Conservation (phyloP, 2,329 filamentous ascomycete genomes). For the Aspergillus phoenicis region DNA sequence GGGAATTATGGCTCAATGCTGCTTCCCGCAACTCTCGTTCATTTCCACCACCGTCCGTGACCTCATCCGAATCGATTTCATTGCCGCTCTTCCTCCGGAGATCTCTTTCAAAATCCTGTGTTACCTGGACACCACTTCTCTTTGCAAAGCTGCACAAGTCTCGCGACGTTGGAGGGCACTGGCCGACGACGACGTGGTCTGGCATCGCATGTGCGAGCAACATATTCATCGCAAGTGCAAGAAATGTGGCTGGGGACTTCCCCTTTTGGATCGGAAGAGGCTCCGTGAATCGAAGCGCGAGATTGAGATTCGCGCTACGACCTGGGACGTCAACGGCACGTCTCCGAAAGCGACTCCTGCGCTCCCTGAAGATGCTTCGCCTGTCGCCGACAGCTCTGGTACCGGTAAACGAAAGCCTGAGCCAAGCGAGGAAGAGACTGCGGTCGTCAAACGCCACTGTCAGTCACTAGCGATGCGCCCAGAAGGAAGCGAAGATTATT, state of each 20-base stretch:
- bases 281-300: constrained; percentile 84
- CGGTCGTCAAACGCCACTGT: constrained; percentile 37
- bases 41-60: constrained; percentile 89
- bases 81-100: constrained; percentile 84
- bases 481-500: constrained; percentile 48
- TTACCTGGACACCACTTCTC: constrained; percentile 87
- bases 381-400: constrained; percentile 4
- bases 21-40: constrained; percentile 93
- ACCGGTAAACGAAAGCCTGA: constrained; percentile 34
- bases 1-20: constrained; percentile 93
- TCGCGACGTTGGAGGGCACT: constrained; percentile 83
- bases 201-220: constrained; percentile 98
- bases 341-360: constrained; percentile 40
- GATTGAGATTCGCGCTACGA: constrained; percentile 70
- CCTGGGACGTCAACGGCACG: constrained; percentile 58
- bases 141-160: constrained; percentile 95
- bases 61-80: constrained; percentile 95
- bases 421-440: constrained; percentile 29
- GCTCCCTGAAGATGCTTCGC: constrained; percentile 3
- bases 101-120: constrained; percentile 91
- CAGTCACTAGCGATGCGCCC: constrained; percentile 24
- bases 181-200: constrained; percentile 96
- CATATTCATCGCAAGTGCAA: constrained; percentile 92
- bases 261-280: constrained; percentile 83
- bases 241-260: constrained; percentile 94